These are phyloP conservation scores for Mucor circinelloides DNA, from an alignment of 371 early-diverging fungal species.

Conservation along the genomic window DNA sequence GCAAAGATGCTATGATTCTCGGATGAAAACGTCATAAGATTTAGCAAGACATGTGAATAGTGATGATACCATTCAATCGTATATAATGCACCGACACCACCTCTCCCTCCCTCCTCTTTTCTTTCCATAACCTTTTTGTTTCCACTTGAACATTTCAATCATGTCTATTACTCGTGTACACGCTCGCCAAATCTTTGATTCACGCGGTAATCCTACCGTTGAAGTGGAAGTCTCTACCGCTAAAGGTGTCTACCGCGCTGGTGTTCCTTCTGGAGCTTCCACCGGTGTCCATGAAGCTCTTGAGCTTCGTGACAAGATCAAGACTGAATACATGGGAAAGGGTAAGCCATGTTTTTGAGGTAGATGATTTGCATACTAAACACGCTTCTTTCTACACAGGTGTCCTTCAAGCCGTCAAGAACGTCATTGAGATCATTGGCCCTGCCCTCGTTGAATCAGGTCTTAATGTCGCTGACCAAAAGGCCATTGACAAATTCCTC, in stretches of 20 bases:
- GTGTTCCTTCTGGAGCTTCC: conserved; percentile 98
- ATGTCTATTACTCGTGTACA: conserved; percentile 78
- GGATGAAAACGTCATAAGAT: conserved; percentile 15
- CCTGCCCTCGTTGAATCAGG: conserved; percentile 77
- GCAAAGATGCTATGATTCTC: conserved; percentile 1
- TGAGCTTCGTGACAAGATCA: conserved; percentile 93
- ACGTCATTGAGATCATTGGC: conserved; percentile 89
- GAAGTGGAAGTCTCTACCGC: conserved; percentile 97
- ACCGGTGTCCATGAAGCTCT: conserved; percentile 99
- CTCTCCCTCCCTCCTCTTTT: too few relatives aligned
- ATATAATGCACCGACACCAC: neutral
- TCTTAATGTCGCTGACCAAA: conserved; percentile 84
- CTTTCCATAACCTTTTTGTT: neutral
- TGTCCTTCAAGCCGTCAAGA: conserved; percentile 91
- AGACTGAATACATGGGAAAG: conserved; percentile 91
- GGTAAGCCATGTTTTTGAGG: conserved; percentile 46
- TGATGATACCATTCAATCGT: neutral
- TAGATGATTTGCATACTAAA: neutral
- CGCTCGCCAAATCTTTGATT: conserved; percentile 99
- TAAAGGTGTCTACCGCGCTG: conserved; percentile 91
- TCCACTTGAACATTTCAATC: conserved; percentile 54
- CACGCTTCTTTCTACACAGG: conserved; percentile 42
- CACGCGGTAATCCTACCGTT: conserved; percentile 98
- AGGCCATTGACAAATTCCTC: conserved; percentile 90
- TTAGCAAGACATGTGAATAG: conserved; percentile 12